Conservation (phyloP, 1,284 basidiomycete species). For the Volvariella volvacea region DNA sequence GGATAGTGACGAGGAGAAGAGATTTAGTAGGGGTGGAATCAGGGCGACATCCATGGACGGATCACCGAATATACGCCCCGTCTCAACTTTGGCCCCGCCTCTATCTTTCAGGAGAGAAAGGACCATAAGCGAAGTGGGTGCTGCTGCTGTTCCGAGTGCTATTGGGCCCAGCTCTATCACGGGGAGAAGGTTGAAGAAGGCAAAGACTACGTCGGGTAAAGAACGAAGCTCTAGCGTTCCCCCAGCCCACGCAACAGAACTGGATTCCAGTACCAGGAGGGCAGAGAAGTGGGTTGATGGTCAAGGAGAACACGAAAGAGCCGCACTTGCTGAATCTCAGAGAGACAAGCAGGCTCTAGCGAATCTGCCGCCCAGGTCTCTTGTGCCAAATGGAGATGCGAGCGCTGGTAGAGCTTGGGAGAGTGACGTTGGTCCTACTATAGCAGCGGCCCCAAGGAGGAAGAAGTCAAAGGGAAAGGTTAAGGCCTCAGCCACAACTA, state of each 20-base stretch:
- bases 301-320: conserved; percentile 8
- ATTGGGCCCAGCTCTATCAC: conserved; percentile 4
- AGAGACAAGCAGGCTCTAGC: too few species aligned
- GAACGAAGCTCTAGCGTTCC: neutral
- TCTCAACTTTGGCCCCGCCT: too few species aligned
- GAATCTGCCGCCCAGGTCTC: too few species aligned
- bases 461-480: conserved; percentile 8
- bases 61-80: conserved; percentile 2
- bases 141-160: conserved; percentile 6
- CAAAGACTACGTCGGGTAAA: neutral
- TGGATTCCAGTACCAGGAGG: conserved; percentile 5
- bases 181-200: conserved; percentile 18
- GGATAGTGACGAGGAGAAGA: neutral
- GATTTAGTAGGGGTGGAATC: neutral
- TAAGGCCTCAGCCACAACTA: too few species aligned
- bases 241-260: neutral
- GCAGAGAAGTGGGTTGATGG: conserved; percentile 19
- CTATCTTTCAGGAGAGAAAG: too few species aligned
- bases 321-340: too few species aligned
- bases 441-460: neutral
- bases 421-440: too few species aligned
- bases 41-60: neutral
- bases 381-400: too few species aligned
- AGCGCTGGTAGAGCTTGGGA: too few species aligned
- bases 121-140: conserved; percentile 3